These are phyloP conservation scores for Solanum clarkiae DNA, from an alignment of 257 asterid species.

Conservation along the genomic window DNA sequence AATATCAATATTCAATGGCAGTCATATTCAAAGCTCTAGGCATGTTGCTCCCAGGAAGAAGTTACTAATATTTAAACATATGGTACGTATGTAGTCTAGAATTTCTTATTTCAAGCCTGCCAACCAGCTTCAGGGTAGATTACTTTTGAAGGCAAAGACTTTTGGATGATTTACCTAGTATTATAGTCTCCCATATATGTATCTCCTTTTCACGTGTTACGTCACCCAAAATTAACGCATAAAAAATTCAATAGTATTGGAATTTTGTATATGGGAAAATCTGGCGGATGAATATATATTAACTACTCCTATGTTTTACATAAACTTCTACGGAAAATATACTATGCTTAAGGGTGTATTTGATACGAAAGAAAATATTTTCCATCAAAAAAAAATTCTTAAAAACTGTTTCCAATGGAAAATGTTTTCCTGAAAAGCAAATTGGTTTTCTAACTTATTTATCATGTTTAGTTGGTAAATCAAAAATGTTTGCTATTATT, in stretches of 20 bases:
- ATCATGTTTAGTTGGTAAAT: no score
- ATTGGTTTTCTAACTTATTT: no score
- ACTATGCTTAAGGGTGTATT: not conserved
- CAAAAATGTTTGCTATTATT: no score
- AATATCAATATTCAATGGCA: not conserved
- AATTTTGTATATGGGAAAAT: not conserved
- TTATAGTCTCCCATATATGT: not conserved
- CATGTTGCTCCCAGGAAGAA: not conserved
- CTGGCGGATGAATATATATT: not conserved
- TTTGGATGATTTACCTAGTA: not conserved
- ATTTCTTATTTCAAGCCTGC: not conserved
- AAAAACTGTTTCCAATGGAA: no score
- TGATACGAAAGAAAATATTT: no score
- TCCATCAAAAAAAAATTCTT: no score
- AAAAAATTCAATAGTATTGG: not conserved
- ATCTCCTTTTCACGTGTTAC: not conserved
- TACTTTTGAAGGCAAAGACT: not conserved
- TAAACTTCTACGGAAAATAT: not conserved
- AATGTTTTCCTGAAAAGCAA: no score
- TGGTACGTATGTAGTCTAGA: not conserved
- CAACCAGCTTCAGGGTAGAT: not conserved
- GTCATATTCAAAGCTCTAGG: not conserved
- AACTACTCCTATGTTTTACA: not conserved
- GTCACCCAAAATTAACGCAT: not conserved
- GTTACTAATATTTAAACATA: not conserved